phyloP scores from a whole-genome alignment of 2,329 filamentous ascomycete species.

The Penicillium sp. region DNA sequence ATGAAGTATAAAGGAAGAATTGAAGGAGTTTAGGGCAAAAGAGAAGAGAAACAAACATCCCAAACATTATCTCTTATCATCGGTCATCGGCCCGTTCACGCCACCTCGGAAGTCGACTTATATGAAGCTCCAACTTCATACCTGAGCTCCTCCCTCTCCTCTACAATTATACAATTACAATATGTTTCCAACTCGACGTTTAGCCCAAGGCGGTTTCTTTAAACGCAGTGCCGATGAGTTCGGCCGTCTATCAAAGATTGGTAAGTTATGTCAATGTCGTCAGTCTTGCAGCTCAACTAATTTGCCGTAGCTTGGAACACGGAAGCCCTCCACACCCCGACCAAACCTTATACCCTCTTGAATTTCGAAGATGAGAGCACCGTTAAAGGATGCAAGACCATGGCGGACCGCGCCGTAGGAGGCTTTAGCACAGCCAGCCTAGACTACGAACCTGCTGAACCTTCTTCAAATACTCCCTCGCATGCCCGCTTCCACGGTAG shows the following conservation, averaged over 20 bases:
- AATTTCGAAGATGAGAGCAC: constrained; percentile 35
- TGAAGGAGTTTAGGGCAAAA: neutral
- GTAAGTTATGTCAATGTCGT: constrained; percentile 30
- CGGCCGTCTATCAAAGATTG: constrained; percentile 47
- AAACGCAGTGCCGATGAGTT: constrained; percentile 53
- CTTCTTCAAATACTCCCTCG: constrained; percentile 40
- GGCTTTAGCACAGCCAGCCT: constrained; percentile 70
- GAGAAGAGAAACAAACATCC: neutral
- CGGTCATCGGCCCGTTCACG: constrained; percentile 10
- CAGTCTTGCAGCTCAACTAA: constrained; percentile 3
- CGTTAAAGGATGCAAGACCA: constrained; percentile 52
- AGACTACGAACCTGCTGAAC: constrained; percentile 52
- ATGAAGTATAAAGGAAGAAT: neutral
- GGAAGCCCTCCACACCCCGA: constrained; percentile 31
- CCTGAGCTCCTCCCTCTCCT: neutral
- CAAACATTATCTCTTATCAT: constrained; percentile 18
- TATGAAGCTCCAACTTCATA: neutral
- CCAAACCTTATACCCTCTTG: constrained; percentile 34
- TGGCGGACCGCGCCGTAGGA: constrained; percentile 79
- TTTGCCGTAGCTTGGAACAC: constrained; percentile 33
- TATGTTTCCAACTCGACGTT: constrained; percentile 36
- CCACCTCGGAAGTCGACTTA: constrained; percentile 13
- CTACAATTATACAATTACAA: neutral
- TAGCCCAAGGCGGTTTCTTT: constrained; percentile 45
- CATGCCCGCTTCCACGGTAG: constrained; percentile 76